Conservation (phyloP, 23 red algal genomes). For the Gracilariopsis chorda region DNA sequence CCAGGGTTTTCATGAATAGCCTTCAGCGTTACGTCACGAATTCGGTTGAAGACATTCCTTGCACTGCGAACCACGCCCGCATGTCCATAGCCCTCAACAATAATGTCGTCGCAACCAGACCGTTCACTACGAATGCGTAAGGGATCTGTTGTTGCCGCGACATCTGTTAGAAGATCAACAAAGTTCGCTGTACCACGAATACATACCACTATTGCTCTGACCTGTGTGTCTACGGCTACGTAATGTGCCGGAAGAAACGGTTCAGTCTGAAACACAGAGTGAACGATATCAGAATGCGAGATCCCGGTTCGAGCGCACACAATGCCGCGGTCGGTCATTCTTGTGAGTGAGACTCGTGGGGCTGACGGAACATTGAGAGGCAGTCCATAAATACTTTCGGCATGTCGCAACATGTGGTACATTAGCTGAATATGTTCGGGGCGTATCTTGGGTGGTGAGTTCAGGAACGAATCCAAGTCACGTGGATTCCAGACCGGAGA, state of each 20-base stretch:
- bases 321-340: conserved; percentile 68
- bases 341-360: conserved; percentile 52
- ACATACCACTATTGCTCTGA: conserved; percentile 71
- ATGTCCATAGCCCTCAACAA: conserved; percentile 59
- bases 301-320: conserved; percentile 69
- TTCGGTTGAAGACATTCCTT: conserved; percentile 37
- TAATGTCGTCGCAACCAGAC: not conserved
- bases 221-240: conserved; percentile 68
- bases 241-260: conserved; percentile 73
- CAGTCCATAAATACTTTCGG: conserved; percentile 75
- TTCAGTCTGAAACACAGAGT: conserved; percentile 18
- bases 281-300: conserved; percentile 21
- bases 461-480: not conserved
- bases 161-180: conserved; percentile 80
- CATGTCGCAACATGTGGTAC: conserved; percentile 74
- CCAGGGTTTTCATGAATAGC: conserved; percentile 30
- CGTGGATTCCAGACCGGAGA: not conserved
- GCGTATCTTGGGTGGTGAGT: not conserved
- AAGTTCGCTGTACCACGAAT: conserved; percentile 81
- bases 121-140: conserved; percentile 33
- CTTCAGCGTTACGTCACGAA: conserved; percentile 9
- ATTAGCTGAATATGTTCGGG: conserved; percentile 53
- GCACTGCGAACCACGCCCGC: conserved; percentile 62
- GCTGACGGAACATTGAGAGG: conserved; percentile 54
- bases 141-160: conserved; percentile 66